Conservation (phyloP, 306 rosid genomes). For the Inga leiocalycina region DNA sequence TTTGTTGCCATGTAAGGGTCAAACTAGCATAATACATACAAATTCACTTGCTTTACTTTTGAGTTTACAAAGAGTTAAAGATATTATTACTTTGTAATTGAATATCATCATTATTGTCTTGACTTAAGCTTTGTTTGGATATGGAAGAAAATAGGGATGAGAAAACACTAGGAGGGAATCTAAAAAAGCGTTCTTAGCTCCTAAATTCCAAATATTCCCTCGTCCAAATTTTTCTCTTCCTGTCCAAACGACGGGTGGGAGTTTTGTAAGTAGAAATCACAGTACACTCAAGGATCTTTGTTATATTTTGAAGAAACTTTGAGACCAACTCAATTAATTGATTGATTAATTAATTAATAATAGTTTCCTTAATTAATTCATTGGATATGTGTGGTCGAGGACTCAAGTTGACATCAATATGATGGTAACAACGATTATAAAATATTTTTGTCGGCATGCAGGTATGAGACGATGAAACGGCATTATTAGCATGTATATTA, state of each 20-base stretch:
- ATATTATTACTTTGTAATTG: too few relatives aligned
- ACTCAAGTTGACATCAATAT: not conserved
- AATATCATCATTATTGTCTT: too few relatives aligned
- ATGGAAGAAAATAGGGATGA: too few relatives aligned
- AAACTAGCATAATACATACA: too few relatives aligned
- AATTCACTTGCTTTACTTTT: too few relatives aligned
- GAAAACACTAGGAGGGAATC: too few relatives aligned
- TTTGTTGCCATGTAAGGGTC: too few relatives aligned
- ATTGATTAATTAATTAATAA: too few relatives aligned
- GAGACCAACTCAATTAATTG: not conserved
- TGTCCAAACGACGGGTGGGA: not conserved
- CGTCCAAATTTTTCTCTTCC: not conserved
- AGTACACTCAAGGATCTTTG: not conserved
- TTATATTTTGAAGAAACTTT: not conserved
- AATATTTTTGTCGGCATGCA: not conserved
- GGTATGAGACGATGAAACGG: not conserved
- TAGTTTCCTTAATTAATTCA: not conserved
- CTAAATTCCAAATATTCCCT: not conserved
- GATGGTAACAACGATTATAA: not conserved
- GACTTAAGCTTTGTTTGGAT: too few relatives aligned
- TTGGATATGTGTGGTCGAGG: not conserved
- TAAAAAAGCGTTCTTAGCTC: not conserved
- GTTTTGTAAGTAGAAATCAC: not conserved
- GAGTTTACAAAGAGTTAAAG: too few relatives aligned
- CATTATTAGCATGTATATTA: too few relatives aligned